phyloP scores from a whole-genome alignment of 2,329 filamentous ascomycete species.

The Diaporthe australafricana region DNA sequence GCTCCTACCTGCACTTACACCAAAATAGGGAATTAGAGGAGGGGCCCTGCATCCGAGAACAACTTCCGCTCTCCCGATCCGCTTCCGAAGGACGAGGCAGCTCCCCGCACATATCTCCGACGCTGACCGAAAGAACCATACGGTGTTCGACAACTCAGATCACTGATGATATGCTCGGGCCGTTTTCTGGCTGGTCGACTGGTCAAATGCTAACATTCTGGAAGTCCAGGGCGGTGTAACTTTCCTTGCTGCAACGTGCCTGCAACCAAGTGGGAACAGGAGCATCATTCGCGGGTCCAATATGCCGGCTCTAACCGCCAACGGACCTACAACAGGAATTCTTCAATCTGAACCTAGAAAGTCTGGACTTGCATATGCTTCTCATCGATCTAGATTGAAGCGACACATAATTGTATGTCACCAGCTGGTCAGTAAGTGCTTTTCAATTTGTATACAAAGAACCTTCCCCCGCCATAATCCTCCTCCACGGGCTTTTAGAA shows the following conservation, averaged over 20 bases:
- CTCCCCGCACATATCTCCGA: constrained; percentile 11
- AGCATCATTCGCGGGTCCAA: background rate
- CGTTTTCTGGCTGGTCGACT: too few species aligned
- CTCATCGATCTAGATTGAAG: too few species aligned
- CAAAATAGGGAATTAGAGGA: background rate
- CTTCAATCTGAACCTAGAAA: background rate
- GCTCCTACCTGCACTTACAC: background rate
- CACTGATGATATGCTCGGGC: constrained; percentile 25
- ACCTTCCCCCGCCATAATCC: background rate
- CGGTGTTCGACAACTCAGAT: background rate
- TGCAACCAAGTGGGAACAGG: background rate
- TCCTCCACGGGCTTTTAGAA: background rate
- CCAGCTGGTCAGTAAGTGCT: background rate
- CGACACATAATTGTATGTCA: background rate
- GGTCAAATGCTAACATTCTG: background rate
- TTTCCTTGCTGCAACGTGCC: background rate
- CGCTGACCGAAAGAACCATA: constrained; percentile 11
- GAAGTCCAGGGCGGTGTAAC: background rate
- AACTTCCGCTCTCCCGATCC: constrained; percentile 32
- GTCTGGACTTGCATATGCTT: background rate
- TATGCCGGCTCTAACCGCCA: background rate
- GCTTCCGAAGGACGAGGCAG: background rate
- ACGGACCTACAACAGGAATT: background rate
- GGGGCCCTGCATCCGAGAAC: constrained; percentile 10
- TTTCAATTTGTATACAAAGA: background rate